These are phyloP conservation scores for Carallia pectinifolia DNA, from an alignment of 345 rosid genomes.

Conservation along the genomic window DNA sequence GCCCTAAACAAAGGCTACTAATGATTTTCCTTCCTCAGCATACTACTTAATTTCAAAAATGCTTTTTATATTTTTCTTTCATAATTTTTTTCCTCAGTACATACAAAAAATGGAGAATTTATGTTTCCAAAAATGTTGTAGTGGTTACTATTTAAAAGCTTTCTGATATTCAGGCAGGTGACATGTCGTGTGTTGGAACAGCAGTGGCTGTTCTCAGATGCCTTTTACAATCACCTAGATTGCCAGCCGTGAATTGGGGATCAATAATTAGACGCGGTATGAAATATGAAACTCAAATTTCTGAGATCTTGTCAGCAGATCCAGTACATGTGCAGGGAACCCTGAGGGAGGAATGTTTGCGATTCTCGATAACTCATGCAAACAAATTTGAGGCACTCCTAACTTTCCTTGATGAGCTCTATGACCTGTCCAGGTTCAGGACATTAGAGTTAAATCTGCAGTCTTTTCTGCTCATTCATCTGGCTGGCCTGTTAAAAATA, in stretches of 20 bases:
- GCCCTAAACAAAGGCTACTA: too few relatives aligned
- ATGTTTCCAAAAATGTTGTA: neutral
- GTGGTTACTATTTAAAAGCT: neutral
- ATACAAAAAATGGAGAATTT: neutral
- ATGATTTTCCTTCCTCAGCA: too few relatives aligned
- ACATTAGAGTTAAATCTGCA: constrained; percentile 64
- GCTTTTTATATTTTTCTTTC: too few relatives aligned
- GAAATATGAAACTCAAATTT: constrained; percentile 63
- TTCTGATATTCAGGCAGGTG: constrained; percentile 45
- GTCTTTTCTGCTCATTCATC: constrained; percentile 56
- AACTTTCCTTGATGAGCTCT: constrained; percentile 71
- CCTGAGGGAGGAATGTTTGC: constrained; percentile 70
- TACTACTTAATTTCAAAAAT: too few relatives aligned
- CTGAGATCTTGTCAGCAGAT: constrained; percentile 33
- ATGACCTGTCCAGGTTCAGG: constrained; percentile 73
- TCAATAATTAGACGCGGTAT: constrained; percentile 70
- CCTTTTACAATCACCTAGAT: constrained; percentile 76
- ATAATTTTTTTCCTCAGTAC: too few relatives aligned
- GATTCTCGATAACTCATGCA: constrained; percentile 67
- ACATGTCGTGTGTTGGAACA: constrained; percentile 28
- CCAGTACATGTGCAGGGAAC: constrained; percentile 36
- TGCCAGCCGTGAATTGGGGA: constrained; percentile 84
- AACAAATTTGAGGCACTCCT: constrained; percentile 61
- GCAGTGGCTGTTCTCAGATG: constrained; percentile 60
- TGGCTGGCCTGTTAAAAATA: constrained; percentile 56